A percentile compares a stretch with the other conserved stretches of the same genome.
Evolutionary conservation across 495 filamentous ascomycete genomes (phyloP).

Genomic region (Penicillium arizonense): DNA sequence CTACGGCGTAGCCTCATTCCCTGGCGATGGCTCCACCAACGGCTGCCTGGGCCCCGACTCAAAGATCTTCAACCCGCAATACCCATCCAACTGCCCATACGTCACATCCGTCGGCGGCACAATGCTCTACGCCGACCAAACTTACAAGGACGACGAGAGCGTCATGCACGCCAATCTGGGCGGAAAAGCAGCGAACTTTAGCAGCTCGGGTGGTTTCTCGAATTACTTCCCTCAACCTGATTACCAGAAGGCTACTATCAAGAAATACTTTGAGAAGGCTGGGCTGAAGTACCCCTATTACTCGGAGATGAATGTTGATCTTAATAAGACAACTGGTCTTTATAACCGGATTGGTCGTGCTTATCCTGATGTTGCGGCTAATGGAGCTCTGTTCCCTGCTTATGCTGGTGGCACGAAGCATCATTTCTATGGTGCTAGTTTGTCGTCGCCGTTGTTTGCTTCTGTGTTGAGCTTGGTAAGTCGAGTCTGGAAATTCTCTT

Average conservation of each 20-base stretch:
- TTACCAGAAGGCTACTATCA: constrained; percentile 57
- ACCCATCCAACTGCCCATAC: constrained; percentile 52
- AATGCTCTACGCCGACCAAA: constrained; percentile 40
- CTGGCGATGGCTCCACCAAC: constrained; percentile 27
- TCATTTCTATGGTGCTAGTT: constrained; percentile 52
- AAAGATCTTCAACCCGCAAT: constrained; percentile 48
- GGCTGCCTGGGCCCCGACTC: constrained; percentile 39
- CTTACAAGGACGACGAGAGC: constrained; percentile 40
- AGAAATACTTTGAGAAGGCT: constrained; percentile 46
- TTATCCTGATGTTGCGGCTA: constrained; percentile 64
- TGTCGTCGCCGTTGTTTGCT: constrained; percentile 55
- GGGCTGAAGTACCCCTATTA: constrained; percentile 45
- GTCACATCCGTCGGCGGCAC: constrained; percentile 54
- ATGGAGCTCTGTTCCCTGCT: constrained; percentile 54
- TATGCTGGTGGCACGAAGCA: constrained; percentile 36
- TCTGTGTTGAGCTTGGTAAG: constrained; percentile 47
- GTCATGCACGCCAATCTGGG: constrained; percentile 31
- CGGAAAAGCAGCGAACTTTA: constrained; percentile 41
- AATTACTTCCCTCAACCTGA: constrained; percentile 61
- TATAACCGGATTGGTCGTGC: constrained; percentile 60
- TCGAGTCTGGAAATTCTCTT: background rate
- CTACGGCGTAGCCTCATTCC: constrained; percentile 52
- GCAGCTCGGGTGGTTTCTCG: constrained; percentile 64
- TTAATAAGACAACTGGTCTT: constrained; percentile 45
- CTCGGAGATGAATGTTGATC: constrained; percentile 29